Evolutionary conservation across 805 yeast genomes (phyloP).

Genomic region (Torulaspora quercuum): DNA sequence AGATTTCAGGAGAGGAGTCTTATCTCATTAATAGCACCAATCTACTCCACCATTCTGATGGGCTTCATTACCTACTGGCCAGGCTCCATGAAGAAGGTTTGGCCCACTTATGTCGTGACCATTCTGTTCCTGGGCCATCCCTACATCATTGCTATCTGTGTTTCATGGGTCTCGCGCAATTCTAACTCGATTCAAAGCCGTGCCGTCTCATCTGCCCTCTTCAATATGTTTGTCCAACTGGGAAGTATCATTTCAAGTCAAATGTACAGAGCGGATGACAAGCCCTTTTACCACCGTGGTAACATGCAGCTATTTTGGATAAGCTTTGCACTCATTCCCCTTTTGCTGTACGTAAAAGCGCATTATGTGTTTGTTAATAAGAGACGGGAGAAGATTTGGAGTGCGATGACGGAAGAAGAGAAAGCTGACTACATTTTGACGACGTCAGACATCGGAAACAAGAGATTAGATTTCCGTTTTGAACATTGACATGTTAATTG

Average conservation of each 20-base stretch:
- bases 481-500: no score
- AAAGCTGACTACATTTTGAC: conserved; percentile 43
- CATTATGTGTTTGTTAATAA: conserved; percentile 41
- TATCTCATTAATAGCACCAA: conserved; percentile 30
- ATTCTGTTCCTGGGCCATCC: conserved; percentile 39
- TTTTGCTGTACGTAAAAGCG: conserved; percentile 25
- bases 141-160: conserved; percentile 51
- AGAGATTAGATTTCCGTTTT: conserved; percentile 53
- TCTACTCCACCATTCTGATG: conserved; percentile 38
- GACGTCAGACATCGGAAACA: conserved; percentile 54
- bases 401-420: conserved; percentile 46
- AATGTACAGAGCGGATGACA: conserved; percentile 54
- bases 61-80: conserved; percentile 40
- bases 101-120: conserved; percentile 42
- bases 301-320: conserved; percentile 42
- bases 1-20: conserved; percentile 32
- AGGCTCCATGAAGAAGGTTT: conserved; percentile 36
- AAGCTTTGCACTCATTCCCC: conserved; percentile 34
- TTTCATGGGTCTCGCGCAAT: conserved; percentile 58
- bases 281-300: conserved; percentile 60
- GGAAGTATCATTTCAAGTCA: conserved; percentile 54
- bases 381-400: conserved; percentile 49
- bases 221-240: conserved; percentile 61
- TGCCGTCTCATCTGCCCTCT: conserved; percentile 60
- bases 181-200: conserved; percentile 58